These are phyloP conservation scores for Ceratocystis colombiana DNA, from an alignment of 2,329 filamentous ascomycete species.

Conservation along the genomic window DNA sequence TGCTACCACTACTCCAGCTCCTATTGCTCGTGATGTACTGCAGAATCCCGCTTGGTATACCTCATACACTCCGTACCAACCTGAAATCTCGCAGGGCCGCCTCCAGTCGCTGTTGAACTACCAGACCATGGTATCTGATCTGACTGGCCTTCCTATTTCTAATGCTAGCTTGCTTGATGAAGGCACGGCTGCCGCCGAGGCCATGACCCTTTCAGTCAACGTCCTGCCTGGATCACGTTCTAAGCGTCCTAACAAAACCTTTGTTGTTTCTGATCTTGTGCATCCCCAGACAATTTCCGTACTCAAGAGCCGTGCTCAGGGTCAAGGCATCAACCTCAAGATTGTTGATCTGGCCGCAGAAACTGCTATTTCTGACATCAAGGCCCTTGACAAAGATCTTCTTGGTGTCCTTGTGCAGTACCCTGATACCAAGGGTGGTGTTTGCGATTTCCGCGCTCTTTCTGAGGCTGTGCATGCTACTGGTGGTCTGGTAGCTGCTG, in stretches of 20 bases:
- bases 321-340: slow-evolving; percentile 77
- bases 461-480: slow-evolving; percentile 66
- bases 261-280: slow-evolving; percentile 69
- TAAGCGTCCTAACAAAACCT: slow-evolving; percentile 67
- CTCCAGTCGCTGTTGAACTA: slow-evolving; percentile 90
- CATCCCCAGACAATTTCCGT: slow-evolving; percentile 82
- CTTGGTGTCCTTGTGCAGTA: slow-evolving; percentile 93
- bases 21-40: slow-evolving; percentile 85
- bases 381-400: slow-evolving; percentile 67
- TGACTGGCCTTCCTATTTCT: slow-evolving; percentile 76
- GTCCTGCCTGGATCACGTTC: slow-evolving; percentile 45
- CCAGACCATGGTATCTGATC: slow-evolving; percentile 81
- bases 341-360: slow-evolving; percentile 60
- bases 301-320: slow-evolving; percentile 72
- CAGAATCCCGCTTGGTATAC: slow-evolving; percentile 97
- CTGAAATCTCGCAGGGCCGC: slow-evolving; percentile 91
- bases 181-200: slow-evolving; percentile 84
- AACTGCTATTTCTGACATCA: slow-evolving; percentile 51
- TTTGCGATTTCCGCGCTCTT: slow-evolving; percentile 64
- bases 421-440: slow-evolving; percentile 74
- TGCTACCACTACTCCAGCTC: slow-evolving; percentile 71
- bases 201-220: slow-evolving; percentile 86
- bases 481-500: slow-evolving; percentile 72
- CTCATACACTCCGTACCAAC: slow-evolving; percentile 94
- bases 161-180: slow-evolving; percentile 90